These are phyloP conservation scores for Barnettozyma californica DNA, from an alignment of 805 yeast species.

Conservation along the genomic window DNA sequence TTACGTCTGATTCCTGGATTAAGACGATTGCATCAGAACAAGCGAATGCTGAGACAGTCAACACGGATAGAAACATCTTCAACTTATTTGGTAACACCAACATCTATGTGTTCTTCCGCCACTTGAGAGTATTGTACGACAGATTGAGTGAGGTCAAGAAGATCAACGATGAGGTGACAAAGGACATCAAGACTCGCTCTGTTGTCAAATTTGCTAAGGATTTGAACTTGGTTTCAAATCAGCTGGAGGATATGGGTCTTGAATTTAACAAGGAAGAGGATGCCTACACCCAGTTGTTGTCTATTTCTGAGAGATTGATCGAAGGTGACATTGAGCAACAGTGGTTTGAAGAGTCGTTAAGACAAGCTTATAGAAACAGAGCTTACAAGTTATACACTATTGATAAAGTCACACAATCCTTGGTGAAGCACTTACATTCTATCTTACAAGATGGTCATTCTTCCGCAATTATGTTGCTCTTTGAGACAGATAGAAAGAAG, in stretches of 20 bases:
- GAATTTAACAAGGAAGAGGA: constrained; percentile 56
- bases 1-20: constrained; percentile 26
- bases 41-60: constrained; percentile 26
- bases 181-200: constrained; percentile 60
- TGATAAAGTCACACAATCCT: constrained; percentile 82
- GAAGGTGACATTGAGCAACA: constrained; percentile 91
- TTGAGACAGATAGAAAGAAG: constrained; percentile 71
- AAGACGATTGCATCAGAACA: constrained; percentile 18
- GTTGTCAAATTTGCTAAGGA: constrained; percentile 80
- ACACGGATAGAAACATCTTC: constrained; percentile 45
- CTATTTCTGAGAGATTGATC: constrained; percentile 67
- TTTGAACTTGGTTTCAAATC: constrained; percentile 73
- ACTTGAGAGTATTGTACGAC: constrained; percentile 72
- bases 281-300: constrained; percentile 75
- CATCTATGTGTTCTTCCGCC: constrained; percentile 84
- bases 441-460: constrained; percentile 75
- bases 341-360: constrained; percentile 90
- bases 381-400: constrained; percentile 91
- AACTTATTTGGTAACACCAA: constrained; percentile 87
- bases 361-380: constrained; percentile 90
- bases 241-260: constrained; percentile 75
- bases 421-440: constrained; percentile 82
- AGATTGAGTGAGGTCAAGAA: constrained; percentile 74
- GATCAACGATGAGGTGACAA: constrained; percentile 63
- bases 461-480: constrained; percentile 72